Conservation (phyloP, 2,329 filamentous ascomycete species). For the Penicillium psychrosexuale region DNA sequence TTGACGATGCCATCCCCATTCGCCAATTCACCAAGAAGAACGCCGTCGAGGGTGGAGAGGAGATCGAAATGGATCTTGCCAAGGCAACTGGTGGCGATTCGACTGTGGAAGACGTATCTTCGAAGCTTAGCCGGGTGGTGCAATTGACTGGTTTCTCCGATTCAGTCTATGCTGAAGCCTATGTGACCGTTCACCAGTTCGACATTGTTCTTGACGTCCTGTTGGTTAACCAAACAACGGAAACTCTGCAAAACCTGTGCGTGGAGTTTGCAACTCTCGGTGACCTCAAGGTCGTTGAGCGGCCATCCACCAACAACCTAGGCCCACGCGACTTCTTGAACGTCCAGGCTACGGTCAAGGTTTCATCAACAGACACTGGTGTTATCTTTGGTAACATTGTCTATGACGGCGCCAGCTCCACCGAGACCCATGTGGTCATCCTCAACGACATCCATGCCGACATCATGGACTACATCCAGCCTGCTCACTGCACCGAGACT, state of each 20-base stretch:
- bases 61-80: conserved; percentile 85
- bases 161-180: conserved; percentile 96
- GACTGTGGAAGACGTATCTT: conserved; percentile 78
- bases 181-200: conserved; percentile 98
- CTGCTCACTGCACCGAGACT: conserved; percentile 91
- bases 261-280: conserved; percentile 98
- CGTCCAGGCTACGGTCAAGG: conserved; percentile 97
- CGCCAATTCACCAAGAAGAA: conserved; percentile 93
- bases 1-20: conserved; percentile 91
- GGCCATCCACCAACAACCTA: conserved; percentile 92
- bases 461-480: conserved; percentile 99
- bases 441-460: conserved; percentile 97
- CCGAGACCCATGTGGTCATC: conserved; percentile 94
- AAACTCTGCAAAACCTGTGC: conserved; percentile 93
- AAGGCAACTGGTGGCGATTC: conserved; percentile 90
- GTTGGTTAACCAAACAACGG: conserved; percentile 93
- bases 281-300: conserved; percentile 95
- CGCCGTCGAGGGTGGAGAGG: conserved; percentile 72
- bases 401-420: conserved; percentile 89
- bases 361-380: conserved; percentile 94
- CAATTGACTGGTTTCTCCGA: conserved; percentile 98
- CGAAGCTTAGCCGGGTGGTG: conserved; percentile 92
- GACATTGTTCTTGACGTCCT: conserved; percentile 96
- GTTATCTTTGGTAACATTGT: conserved; percentile 99
- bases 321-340: conserved; percentile 96